These are phyloP conservation scores for Neurospora sp. DNA, from an alignment of 495 filamentous ascomycete species.

Conservation along the genomic window DNA sequence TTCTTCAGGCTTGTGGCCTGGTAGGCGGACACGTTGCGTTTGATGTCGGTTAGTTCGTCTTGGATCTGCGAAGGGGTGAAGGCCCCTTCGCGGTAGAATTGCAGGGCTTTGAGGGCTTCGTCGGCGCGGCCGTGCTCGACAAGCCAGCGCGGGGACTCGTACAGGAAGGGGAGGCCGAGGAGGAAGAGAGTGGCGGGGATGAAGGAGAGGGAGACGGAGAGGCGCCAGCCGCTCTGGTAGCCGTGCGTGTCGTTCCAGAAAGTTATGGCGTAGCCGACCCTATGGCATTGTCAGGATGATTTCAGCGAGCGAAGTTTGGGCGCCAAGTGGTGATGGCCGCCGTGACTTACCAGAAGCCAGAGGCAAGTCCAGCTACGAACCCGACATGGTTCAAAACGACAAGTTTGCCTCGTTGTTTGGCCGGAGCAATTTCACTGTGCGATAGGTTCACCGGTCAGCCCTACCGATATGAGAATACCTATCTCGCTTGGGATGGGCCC, in stretches of 20 bases:
- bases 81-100: conserved; percentile 36
- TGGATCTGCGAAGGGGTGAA: conserved; percentile 25
- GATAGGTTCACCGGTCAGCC: background rate
- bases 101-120: conserved; percentile 25
- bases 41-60: conserved; percentile 27
- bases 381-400: conserved; percentile 51
- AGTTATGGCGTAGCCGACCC: conserved; percentile 36
- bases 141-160: conserved; percentile 44
- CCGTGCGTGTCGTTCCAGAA: conserved; percentile 28
- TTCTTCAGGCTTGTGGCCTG: conserved; percentile 12
- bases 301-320: background rate
- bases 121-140: conserved; percentile 33
- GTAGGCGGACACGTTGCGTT: conserved; percentile 25
- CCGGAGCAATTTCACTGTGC: conserved; percentile 42
- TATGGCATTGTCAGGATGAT: conserved; percentile 5
- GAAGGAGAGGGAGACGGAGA: conserved; percentile 34
- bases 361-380: conserved; percentile 40
- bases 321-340: background rate
- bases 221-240: conserved; percentile 32
- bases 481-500: background rate
- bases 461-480: background rate
- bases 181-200: conserved; percentile 36
- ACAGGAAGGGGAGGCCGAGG: conserved; percentile 35
- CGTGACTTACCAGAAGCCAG: conserved; percentile 40
- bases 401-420: conserved; percentile 39